Base-by-base conservation (phyloP, 2,329 filamentous ascomycete genomes). In the Cytospora leucostoma region DNA sequence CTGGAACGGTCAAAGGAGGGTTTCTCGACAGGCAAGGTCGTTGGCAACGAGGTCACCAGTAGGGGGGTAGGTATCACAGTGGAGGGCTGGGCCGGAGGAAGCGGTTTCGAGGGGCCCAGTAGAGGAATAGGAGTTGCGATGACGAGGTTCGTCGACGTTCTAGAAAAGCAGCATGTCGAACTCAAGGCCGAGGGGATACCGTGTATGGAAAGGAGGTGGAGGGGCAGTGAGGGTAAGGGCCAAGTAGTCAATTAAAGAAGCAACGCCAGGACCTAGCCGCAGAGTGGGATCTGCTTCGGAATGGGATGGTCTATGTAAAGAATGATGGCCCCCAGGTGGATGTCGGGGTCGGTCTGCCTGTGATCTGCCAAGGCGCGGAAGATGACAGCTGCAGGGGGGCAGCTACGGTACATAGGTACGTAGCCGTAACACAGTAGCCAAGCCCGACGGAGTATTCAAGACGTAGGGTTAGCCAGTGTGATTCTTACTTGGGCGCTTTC, bases 321-420 rank as follows among this genome's bases (percentile, higher is more conserved):
- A 54, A 65, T 47, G 44, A 19, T 47, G 44, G 44, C 21, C 27
- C 27, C 27, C 27, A 27, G 27, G 27, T 27, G 27, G 27, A 27
- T 27, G 27, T 27, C 27, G 27, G 27, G 27, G 27, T 27, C 27
- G 27, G 27, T 27, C 27, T 27, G 27, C 27, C 27, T 27, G 27
- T 27, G 27, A 27, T 27, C 27, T 27, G 27, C 27, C 27, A 27
- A 27, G 27, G 27, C 4, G 27, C 27, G 27, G 44, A 47, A 61
- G 59, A 61, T 55, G 59, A 61, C 59, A 55, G 51, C 59, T 61
- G 51, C 59, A 61, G 59, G 59, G 59, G 59, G 54, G 58, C 58
- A 49, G 53, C 17, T 47, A 47, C 19, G n/a, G 40, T 44, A 44
- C 17, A 13, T 17, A 3, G 17, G n/a, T 10, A 10, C 7, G 40